Base-by-base conservation (phyloP, 164 flowering plant species). In the Chloranthus sessilifolius region DNA sequence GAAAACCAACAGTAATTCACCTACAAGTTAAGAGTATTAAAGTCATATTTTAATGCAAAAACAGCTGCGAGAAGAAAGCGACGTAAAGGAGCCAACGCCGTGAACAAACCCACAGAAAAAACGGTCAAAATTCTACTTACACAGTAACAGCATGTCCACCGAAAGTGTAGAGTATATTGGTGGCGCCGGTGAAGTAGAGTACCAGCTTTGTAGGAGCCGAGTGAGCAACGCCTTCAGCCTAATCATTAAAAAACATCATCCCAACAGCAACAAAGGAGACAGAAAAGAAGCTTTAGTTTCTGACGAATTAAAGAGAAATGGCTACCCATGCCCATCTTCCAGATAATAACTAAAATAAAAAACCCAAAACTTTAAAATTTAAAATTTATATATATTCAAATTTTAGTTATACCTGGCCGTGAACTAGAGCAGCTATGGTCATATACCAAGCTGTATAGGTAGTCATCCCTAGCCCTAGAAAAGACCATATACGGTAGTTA, bases 121-220 rank as follows among this genome's bases (percentile, higher is more conserved):
- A n/a, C n/a, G n/a, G n/a, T n/a, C n/a, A n/a, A n/a, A n/a, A n/a
- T n/a, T n/a, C n/a, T n/a, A 28, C 63, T 59, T 43, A 64, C 68
- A 85, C 95, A 43, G 95, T 85, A 12, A 85, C 95, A 39, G 95
- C 95, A 48, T 85, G 95, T 24, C 95, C 95, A 38, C 95, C 95
- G 41, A 85, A 85, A 22, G 95, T 85, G 73, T 85, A 85, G 29
- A 85, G 71, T 3, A 85, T 85, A 48, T 85, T 85, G 52, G 95
- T 85, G 49, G 95, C 95, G 9, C 95, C 95, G 56, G 95, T 86
- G 74, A 86, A 86, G 59, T 83, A 86, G 10, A 86, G 69, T 30
- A 86, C 95, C 21, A 81, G 61, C 64, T 83, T 81, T 10, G 38
- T 55, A 0, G 95, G 95, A 20, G 62, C 95, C 0, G 77, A 20